Conservation (phyloP, 2,329 filamentous ascomycete species). For the Colletotrichum orbiculare region DNA sequence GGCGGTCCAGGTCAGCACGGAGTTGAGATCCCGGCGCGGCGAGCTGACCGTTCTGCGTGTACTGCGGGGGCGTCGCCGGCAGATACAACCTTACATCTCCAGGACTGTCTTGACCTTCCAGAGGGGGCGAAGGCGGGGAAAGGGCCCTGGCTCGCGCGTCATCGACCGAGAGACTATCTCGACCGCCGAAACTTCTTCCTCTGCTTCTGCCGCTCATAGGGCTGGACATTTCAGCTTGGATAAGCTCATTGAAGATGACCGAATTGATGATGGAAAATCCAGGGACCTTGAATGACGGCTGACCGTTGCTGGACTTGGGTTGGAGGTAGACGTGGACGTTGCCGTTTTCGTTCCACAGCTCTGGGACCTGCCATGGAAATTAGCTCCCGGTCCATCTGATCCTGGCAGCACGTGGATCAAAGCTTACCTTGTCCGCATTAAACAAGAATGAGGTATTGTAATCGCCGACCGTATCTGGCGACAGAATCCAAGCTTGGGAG, state of each 20-base stretch:
- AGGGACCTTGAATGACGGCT: slow-evolving; percentile 70
- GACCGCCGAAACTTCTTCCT: slow-evolving; percentile 58
- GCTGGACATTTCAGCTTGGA: slow-evolving; percentile 56
- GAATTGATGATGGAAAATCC: slow-evolving; percentile 66
- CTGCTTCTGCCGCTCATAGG: slow-evolving; percentile 44
- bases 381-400: slow-evolving; percentile 28
- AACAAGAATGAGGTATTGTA: slow-evolving; percentile 65
- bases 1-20: slow-evolving; percentile 59
- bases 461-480: slow-evolving; percentile 62
- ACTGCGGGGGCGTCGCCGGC: slow-evolving; percentile 54
- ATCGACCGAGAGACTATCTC: slow-evolving; percentile 59
- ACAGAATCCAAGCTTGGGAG: slow-evolving; percentile 65
- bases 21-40: slow-evolving; percentile 46
- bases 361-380: slow-evolving; percentile 62
- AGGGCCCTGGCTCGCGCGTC: slow-evolving; percentile 57
- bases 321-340: slow-evolving; percentile 69
- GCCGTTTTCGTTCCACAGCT: slow-evolving; percentile 72
- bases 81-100: slow-evolving; percentile 64
- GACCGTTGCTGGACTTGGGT: slow-evolving; percentile 59
- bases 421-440: slow-evolving; percentile 66
- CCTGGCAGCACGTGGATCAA: slow-evolving; percentile 26
- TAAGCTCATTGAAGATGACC: slow-evolving; percentile 63
- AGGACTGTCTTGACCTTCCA: slow-evolving; percentile 45
- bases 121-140: slow-evolving; percentile 52
- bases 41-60: slow-evolving; percentile 45